Base-by-base conservation (phyloP, 108 stramenopile species). In the Bacterosira constricta region DNA sequence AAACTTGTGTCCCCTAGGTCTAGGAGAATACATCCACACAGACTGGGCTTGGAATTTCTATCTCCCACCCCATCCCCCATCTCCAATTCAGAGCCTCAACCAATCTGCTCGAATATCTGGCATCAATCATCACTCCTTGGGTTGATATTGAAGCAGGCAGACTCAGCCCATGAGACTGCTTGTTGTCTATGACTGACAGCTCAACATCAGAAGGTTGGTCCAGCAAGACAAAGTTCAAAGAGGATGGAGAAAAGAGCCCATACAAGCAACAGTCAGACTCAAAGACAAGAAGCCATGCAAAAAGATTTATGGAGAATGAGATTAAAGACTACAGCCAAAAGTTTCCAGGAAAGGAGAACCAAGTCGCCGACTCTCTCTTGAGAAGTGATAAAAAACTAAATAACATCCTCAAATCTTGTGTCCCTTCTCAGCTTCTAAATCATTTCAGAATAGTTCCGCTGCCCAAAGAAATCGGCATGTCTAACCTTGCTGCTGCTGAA, bases 401-500 rank as follows among this genome's bases (percentile, higher is more conserved):
- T 6, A 2, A 2, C 31, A 3, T 68, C 13, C 35, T 68, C 12
- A 34, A n/a, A 11, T 56, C 53, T 3, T 21, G n/a, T 3, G 4
- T 3, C 29, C 66, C 66, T 2, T 25, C n/a, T 23, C 36, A 68
- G 53, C 1, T 68, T 2, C 54, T 35, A 1, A 1, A 1, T 2
- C 12, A 55, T 27, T 68, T 68, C n/a, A 9, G 38, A 20, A 68
- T 68, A 18, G 7, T 1, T 6, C 49, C 32, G 1, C 45, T 56
- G 8, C 53, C 53, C 35, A 68, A 56, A 3, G 66, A 37, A 37
- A 56, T 49, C 26, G 11, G 6, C 29, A 1, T 68, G 66, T 17
- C 45, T 68, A 53, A 56, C 46, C 66, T 68, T 39, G 23, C 32
- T 38, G 66, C 53, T 68, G 53, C 53, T 26, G 42, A 52, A 37